Conservation (phyloP, 306 rosid species). For the Malus asiatica region DNA sequence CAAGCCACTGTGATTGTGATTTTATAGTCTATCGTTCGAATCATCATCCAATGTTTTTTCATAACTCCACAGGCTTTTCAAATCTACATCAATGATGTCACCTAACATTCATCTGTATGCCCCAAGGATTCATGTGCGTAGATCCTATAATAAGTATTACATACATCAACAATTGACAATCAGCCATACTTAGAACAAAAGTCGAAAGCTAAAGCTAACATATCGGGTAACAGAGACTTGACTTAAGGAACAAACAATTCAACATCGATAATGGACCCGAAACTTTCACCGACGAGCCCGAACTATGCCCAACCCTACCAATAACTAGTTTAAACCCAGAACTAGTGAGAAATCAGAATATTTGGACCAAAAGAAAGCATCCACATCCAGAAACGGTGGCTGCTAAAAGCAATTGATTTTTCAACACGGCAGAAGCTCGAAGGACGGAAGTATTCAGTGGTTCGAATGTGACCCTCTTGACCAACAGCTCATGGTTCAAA, state of each 20-base stretch:
- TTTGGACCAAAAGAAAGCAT: neutral
- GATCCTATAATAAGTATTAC: too few species aligned
- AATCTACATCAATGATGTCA: neutral
- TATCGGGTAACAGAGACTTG: neutral
- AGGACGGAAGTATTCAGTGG: neutral
- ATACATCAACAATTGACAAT: too few species aligned
- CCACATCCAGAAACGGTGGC: slow-evolving; percentile 2
- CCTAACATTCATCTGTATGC: neutral
- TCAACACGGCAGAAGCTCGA: slow-evolving; percentile 16
- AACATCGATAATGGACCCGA: neutral
- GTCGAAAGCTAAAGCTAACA: neutral
- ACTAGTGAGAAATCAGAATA: neutral
- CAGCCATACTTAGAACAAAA: too few species aligned
- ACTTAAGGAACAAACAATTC: neutral
- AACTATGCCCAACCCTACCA: neutral
- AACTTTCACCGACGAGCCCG: neutral
- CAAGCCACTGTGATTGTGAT: neutral
- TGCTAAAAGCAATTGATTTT: neutral
- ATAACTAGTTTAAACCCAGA: neutral
- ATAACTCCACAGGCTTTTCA: neutral
- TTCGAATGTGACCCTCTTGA: neutral
- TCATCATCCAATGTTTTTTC: neutral
- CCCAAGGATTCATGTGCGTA: neutral
- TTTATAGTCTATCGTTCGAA: neutral
- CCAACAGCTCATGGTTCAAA: neutral